A percentile compares a stretch with the other conserved stretches of the same genome.
These are phyloP conservation scores for Conticribra weissflogii DNA, from an alignment of 108 stramenopile genomes.

Conservation along the genomic window DNA sequence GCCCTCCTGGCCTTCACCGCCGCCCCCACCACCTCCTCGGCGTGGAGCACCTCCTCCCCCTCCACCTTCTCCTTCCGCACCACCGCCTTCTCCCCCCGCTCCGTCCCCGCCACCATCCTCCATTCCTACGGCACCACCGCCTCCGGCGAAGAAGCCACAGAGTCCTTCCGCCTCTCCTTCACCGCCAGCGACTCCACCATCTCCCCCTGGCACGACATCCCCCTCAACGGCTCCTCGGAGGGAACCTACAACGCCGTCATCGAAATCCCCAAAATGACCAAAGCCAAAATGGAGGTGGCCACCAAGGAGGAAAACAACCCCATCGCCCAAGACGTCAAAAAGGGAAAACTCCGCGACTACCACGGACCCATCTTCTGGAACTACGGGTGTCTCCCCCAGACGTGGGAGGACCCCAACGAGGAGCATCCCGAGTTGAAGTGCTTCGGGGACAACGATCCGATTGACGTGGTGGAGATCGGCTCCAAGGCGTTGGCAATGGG, in stretches of 20 bases:
- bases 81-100: slow-evolving; percentile 23
- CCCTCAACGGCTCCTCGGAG: slow-evolving; percentile 55
- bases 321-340: slow-evolving; percentile 98
- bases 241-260: slow-evolving; percentile 93
- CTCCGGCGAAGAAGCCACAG: slow-evolving; percentile 74
- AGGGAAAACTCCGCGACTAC: slow-evolving; percentile 97
- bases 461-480: slow-evolving; percentile 99
- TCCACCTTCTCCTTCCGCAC: slow-evolving; percentile 21
- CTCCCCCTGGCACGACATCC: slow-evolving; percentile 92
- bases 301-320: slow-evolving; percentile 97
- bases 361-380: slow-evolving; percentile 99
- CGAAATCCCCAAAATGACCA: slow-evolving; percentile 98
- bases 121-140: slow-evolving; percentile 59
- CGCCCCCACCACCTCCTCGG: slow-evolving; percentile 56
- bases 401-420: slow-evolving; percentile 95
- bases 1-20: slow-evolving; percentile 57
- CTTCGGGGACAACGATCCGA: slow-evolving; percentile 98
- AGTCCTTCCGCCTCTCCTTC: slow-evolving; percentile 87
- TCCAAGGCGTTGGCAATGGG: slow-evolving; percentile 79
- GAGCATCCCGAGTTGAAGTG: slow-evolving; percentile 93
- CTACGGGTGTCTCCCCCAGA: slow-evolving; percentile 99
- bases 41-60: slow-evolving; percentile 55
- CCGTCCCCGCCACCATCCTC: slow-evolving; percentile 53
- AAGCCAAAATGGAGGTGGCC: slow-evolving; percentile 99
- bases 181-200: slow-evolving; percentile 63